Conservation (phyloP, 2,329 filamentous ascomycete genomes). For the Pestalotiopsis sp. region DNA sequence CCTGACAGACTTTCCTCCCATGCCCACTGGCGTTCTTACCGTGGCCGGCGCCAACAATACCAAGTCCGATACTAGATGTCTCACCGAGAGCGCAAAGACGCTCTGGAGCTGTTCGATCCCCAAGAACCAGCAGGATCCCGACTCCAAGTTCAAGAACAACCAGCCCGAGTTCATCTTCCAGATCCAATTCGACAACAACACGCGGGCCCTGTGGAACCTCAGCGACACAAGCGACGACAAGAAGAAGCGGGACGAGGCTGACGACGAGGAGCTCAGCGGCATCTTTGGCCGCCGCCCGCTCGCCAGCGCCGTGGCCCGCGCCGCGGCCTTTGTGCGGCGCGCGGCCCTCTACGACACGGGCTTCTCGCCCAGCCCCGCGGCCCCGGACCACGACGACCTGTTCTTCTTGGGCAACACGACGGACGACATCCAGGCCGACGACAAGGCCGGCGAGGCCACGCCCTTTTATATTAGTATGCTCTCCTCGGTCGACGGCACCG, state of each 20-base stretch:
- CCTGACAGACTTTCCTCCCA: slow-evolving; percentile 81
- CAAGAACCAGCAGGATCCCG: slow-evolving; percentile 71
- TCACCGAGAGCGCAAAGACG: slow-evolving; percentile 61
- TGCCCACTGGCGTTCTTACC: slow-evolving; percentile 82
- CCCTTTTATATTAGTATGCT: slow-evolving; percentile 79
- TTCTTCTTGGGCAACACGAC: slow-evolving; percentile 85
- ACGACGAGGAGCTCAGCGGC: not conserved
- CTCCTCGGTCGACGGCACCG: slow-evolving; percentile 25
- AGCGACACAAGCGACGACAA: slow-evolving; percentile 31
- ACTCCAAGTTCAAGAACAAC: slow-evolving; percentile 64
- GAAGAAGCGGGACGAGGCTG: not conserved
- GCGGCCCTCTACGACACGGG: slow-evolving; percentile 26
- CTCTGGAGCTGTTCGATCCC: slow-evolving; percentile 88
- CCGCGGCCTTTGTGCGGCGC: slow-evolving; percentile 16
- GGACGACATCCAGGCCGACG: slow-evolving; percentile 65
- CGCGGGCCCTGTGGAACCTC: slow-evolving; percentile 52
- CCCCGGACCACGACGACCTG: slow-evolving; percentile 70
- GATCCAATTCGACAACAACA: slow-evolving; percentile 71
- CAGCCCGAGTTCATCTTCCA: slow-evolving; percentile 81
- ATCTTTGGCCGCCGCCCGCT: slow-evolving; percentile 7
- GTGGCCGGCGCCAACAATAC: slow-evolving; percentile 73
- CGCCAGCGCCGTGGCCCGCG: slow-evolving; percentile 15
- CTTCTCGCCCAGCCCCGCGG: slow-evolving; percentile 56
- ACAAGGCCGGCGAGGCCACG: slow-evolving; percentile 83
- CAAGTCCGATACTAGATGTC: slow-evolving; percentile 67